A percentile compares a stretch with the other conserved stretches of the same genome.
Evolutionary conservation across 371 early-diverging fungal genomes (phyloP).

Genomic region (Blastocladiella emersonii): DNA sequence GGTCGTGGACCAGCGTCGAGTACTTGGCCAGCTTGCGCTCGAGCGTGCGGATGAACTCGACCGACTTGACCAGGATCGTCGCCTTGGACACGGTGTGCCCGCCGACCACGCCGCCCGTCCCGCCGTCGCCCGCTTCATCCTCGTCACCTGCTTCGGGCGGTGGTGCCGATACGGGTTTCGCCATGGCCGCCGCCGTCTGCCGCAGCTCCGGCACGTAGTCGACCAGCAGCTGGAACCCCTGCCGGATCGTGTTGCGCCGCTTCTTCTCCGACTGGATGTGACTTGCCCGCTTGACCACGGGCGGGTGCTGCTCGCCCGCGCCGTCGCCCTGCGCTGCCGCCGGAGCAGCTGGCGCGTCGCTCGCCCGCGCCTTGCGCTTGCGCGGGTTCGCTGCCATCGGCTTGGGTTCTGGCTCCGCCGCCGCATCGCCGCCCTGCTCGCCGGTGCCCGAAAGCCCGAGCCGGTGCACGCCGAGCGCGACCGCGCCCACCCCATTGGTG

Average conservation of each 20-base stretch:
- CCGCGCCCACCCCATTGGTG: no score
- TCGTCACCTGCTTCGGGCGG: not conserved
- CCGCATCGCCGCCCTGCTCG: no score
- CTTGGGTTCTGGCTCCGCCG: no score
- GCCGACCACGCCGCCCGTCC: not conserved
- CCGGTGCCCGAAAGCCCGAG: no score
- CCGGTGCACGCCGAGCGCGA: no score
- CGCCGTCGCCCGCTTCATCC: not conserved
- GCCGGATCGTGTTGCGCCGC: not conserved
- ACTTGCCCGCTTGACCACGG: not conserved
- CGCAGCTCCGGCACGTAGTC: not conserved
- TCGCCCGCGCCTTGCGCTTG: no score
- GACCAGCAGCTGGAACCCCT: not conserved
- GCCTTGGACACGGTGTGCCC: not conserved
- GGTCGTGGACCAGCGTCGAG: no score
- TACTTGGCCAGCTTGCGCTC: not conserved
- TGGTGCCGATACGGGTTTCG: no score
- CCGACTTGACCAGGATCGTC: conserved; percentile 1
- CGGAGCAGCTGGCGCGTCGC: no score
- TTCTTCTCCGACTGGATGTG: conserved; percentile 2
- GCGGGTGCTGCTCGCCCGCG: no score
- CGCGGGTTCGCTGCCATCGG: no score
- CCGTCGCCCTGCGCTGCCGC: no score
- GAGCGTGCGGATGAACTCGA: not conserved
- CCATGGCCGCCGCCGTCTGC: not conserved